Conservation (phyloP, 1,284 basidiomycete genomes). For the Leucoagaricus sp. region DNA sequence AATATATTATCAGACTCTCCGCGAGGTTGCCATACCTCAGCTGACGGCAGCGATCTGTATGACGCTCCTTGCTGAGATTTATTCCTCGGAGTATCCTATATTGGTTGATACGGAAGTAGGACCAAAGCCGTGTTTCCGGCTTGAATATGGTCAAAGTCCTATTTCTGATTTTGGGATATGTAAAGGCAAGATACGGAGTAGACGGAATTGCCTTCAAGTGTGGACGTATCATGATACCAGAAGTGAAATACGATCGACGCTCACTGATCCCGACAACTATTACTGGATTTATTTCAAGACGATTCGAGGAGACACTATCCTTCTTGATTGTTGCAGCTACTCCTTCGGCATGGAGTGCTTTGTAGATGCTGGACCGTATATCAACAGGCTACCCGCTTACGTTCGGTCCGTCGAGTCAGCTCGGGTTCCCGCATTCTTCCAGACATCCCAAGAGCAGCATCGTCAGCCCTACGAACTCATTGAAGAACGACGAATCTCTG, state of each 20-base stretch:
- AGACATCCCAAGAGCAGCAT: neutral
- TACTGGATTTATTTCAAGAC: constrained; percentile 50
- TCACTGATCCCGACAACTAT: constrained; percentile 44
- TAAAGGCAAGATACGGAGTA: constrained; percentile 30
- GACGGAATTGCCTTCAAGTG: constrained; percentile 26
- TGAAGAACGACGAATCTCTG: constrained; percentile 32
- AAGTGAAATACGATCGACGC: constrained; percentile 25
- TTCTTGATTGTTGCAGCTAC: constrained; percentile 39
- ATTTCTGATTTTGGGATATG: constrained; percentile 47
- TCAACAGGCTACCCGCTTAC: neutral
- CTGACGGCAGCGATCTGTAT: constrained; percentile 33
- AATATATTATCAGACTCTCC: constrained; percentile 24
- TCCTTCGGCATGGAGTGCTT: constrained; percentile 39
- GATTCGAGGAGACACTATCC: constrained; percentile 37
- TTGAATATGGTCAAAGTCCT: constrained; percentile 37
- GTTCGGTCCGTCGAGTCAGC: constrained; percentile 23
- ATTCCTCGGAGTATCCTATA: constrained; percentile 32
- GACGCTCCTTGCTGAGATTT: constrained; percentile 36
- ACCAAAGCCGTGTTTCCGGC: constrained; percentile 28
- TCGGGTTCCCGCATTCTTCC: constrained; percentile 14
- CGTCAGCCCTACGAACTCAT: constrained; percentile 23
- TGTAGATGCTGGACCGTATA: constrained; percentile 17
- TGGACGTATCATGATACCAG: constrained; percentile 33
- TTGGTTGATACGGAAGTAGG: constrained; percentile 8
- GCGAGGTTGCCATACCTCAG: constrained; percentile 33